Conservation (phyloP, 73 alveolate genomes). For the Uronychia setigera region DNA sequence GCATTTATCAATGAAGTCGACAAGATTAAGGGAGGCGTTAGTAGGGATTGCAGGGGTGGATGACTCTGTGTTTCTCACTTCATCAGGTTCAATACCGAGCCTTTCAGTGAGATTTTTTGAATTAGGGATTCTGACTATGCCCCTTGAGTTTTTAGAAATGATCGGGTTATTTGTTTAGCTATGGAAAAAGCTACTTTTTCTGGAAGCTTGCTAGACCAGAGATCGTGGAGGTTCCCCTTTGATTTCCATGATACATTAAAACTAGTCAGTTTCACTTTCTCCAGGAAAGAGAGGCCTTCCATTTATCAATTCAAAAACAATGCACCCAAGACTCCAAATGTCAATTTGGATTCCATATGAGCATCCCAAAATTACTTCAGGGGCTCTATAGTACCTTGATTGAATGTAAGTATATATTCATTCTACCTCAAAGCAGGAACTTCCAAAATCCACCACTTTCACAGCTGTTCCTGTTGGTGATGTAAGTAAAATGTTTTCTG, state of each 20-base stretch:
- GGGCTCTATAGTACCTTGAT: slow-evolving; percentile 71
- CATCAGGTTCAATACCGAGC: not conserved
- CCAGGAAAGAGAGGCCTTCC: slow-evolving; percentile 87
- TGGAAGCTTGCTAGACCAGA: slow-evolving; percentile 32
- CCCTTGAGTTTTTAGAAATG: slow-evolving; percentile 38
- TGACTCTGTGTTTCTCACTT: no score
- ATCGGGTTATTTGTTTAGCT: slow-evolving; percentile 34
- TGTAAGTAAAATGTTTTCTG: slow-evolving; percentile 77
- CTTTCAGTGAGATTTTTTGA: slow-evolving; percentile 3
- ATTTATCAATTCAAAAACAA: slow-evolving; percentile 81
- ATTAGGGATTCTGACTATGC: slow-evolving; percentile 45
- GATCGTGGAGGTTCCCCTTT: slow-evolving; percentile 30
- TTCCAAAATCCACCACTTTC: slow-evolving; percentile 84
- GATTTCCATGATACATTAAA: slow-evolving; percentile 52
- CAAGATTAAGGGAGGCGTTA: slow-evolving; percentile 27
- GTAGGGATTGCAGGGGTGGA: no score
- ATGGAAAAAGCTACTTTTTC: slow-evolving; percentile 45
- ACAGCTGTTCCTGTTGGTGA: slow-evolving; percentile 76
- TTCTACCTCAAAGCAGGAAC: slow-evolving; percentile 73
- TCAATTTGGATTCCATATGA: slow-evolving; percentile 71
- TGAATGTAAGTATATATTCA: slow-evolving; percentile 85
- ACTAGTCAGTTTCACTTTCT: slow-evolving; percentile 67
- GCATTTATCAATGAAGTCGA: slow-evolving; percentile 76
- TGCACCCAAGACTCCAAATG: slow-evolving; percentile 95
- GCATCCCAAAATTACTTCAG: slow-evolving; percentile 58